Percentiles rank a stretch among this genome's conserved stretches.
phyloP scores from a whole-genome alignment of 2,329 filamentous ascomycete genomes.

The Colletotrichum sp. region DNA sequence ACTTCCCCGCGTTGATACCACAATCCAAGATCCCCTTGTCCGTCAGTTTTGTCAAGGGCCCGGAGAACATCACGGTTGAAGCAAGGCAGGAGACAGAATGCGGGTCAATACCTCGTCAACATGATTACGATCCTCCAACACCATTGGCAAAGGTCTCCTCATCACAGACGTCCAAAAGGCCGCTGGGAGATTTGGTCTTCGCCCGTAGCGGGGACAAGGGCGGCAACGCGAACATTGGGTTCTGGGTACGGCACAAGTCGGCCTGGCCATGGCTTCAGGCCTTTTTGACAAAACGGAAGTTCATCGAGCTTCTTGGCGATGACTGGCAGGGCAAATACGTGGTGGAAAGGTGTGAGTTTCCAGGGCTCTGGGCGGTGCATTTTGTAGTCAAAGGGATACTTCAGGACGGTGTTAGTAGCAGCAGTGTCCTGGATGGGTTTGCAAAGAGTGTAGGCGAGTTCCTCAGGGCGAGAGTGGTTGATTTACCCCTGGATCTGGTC shows the following conservation, averaged over 20 bases:
- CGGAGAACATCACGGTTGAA: neutral
- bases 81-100: neutral
- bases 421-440: conserved; percentile 50
- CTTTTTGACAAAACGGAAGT: conserved; percentile 38
- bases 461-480: conserved; percentile 35
- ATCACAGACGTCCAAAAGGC: conserved; percentile 18
- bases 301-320: conserved; percentile 45
- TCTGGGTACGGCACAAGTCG: conserved; percentile 37
- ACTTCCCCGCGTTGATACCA: conserved; percentile 35
- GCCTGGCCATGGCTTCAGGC: conserved; percentile 45
- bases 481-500: conserved; percentile 29
- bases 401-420: conserved; percentile 51
- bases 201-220: conserved; percentile 38
- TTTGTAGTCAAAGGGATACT: conserved; percentile 51
- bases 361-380: conserved; percentile 44
- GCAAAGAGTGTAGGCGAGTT: conserved; percentile 59
- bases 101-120: neutral
- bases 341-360: conserved; percentile 51
- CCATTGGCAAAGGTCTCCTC: neutral
- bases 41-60: conserved; percentile 24
- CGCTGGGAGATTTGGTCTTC: conserved; percentile 34
- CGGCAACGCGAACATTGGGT: conserved; percentile 36
- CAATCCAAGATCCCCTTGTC: conserved; percentile 18
- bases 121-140: neutral
- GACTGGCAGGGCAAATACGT: conserved; percentile 45